phyloP scores from a whole-genome alignment of 2,329 filamentous ascomycete species.

The Endothia cerciana region DNA sequence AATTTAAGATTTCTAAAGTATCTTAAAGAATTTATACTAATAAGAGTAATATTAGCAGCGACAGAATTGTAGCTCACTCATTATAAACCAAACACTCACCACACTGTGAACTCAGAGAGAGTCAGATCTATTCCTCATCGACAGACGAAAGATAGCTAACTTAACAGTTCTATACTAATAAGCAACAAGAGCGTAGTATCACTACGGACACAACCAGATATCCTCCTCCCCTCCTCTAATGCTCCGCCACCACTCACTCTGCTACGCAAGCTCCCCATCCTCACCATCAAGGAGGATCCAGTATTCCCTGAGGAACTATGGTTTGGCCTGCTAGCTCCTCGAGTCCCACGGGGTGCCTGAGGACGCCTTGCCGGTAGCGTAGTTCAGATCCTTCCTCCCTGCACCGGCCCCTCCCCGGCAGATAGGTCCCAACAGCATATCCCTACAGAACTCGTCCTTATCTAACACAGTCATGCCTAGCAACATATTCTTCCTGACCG shows the following conservation, averaged over 20 bases:
- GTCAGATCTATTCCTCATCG: too few relatives aligned
- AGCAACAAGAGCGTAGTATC: background rate
- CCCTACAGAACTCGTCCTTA: constrained; percentile 33
- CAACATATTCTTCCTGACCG: constrained; percentile 34
- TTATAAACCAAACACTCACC: too few relatives aligned
- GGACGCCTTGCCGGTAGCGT: constrained; percentile 24
- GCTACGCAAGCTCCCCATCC: constrained; percentile 29
- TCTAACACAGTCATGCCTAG: constrained; percentile 23
- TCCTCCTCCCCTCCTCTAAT: constrained; percentile 25
- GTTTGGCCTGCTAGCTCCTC: constrained; percentile 28
- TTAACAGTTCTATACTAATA: too few relatives aligned
- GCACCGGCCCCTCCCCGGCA: constrained; percentile 34
- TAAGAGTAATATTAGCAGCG: too few relatives aligned
- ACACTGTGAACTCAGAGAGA: too few relatives aligned
- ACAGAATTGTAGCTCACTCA: too few relatives aligned
- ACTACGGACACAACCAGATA: constrained; percentile 4
- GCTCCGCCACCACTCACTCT: constrained; percentile 29
- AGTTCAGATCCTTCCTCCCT: constrained; percentile 24
- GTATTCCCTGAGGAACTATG: constrained; percentile 29
- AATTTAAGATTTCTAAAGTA: too few relatives aligned
- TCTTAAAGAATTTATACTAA: too few relatives aligned
- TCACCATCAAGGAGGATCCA: constrained; percentile 28
- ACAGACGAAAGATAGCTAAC: too few relatives aligned
- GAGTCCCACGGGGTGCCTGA: constrained; percentile 36
- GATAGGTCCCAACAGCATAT: constrained; percentile 34